Conservation (phyloP, 2,329 filamentous ascomycete genomes). For the Furcasterigmium sp. region DNA sequence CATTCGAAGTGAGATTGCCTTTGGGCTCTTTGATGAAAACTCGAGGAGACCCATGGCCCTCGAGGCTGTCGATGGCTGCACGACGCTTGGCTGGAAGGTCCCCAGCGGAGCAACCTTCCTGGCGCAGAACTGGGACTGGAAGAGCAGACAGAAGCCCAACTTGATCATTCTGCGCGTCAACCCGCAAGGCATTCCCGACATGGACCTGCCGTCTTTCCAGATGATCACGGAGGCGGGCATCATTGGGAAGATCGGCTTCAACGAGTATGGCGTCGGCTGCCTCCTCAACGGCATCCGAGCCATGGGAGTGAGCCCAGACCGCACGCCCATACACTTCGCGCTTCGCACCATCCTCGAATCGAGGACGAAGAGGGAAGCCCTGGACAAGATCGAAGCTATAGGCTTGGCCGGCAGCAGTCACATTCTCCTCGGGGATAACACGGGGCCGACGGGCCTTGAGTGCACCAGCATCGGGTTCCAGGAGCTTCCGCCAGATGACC, state of each 20-base stretch:
- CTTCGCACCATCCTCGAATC: constrained; percentile 51
- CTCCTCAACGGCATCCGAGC: constrained; percentile 3
- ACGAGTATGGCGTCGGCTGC: constrained; percentile 47
- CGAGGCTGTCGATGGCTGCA: constrained; percentile 46
- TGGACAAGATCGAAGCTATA: neutral
- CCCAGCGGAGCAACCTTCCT: constrained; percentile 26
- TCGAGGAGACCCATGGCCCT: constrained; percentile 13
- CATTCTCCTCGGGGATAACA: constrained; percentile 7
- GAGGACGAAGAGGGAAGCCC: constrained; percentile 17
- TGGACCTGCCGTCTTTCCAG: constrained; percentile 35
- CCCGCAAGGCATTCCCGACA: constrained; percentile 21
- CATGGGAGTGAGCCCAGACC: neutral
- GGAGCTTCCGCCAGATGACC: constrained; percentile 1
- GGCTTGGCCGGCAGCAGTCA: constrained; percentile 9
- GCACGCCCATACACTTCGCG: constrained; percentile 56
- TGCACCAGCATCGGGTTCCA: constrained; percentile 4
- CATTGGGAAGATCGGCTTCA: constrained; percentile 63
- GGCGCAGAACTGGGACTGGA: constrained; percentile 60
- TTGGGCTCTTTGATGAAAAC: constrained; percentile 40
- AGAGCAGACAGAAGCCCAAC: constrained; percentile 40
- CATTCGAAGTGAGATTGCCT: constrained; percentile 51
- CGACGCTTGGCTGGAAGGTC: constrained; percentile 41
- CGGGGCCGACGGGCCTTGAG: constrained; percentile 6
- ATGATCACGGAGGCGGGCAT: constrained; percentile 57
- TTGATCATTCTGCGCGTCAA: constrained; percentile 41